phyloP scores from a whole-genome alignment of 1,139 yeast genomes.

The Saccharomyces hybrid region DNA sequence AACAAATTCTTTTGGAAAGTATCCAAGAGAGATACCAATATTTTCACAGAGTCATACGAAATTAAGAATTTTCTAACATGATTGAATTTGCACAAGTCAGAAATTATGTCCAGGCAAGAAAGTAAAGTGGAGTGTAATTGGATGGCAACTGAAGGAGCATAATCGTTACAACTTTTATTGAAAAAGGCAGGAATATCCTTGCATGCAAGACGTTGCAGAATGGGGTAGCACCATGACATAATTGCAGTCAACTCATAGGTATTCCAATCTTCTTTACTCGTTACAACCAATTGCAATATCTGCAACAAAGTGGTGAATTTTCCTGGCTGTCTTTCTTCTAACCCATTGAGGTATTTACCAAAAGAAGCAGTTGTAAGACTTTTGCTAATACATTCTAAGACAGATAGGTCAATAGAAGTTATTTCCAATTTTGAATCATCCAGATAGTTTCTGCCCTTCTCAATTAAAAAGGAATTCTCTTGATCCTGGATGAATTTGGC shows the following conservation, averaged over 20 bases:
- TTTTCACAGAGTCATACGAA: conserved; percentile 44
- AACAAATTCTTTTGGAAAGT: conserved; percentile 43
- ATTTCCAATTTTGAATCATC: neutral
- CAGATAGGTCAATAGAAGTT: conserved; percentile 16
- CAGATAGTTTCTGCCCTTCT: conserved; percentile 5
- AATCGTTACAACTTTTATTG: conserved; percentile 11
- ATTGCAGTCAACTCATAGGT: conserved; percentile 45
- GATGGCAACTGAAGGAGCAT: conserved; percentile 9
- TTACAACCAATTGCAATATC: conserved; percentile 38
- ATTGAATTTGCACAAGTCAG: conserved; percentile 46
- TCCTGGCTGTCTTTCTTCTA: conserved; percentile 16
- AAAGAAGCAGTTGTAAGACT: conserved; percentile 36
- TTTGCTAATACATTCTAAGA: conserved; percentile 17
- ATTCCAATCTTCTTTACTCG: conserved; percentile 49
- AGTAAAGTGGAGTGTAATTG: conserved; percentile 17
- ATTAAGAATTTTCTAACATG: conserved; percentile 46
- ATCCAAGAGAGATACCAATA: conserved; percentile 41
- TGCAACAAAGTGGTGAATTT: conserved; percentile 27
- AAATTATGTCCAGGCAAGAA: conserved; percentile 42
- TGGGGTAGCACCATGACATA: conserved; percentile 47
- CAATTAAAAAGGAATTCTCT: neutral
- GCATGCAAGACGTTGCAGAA: conserved; percentile 30
- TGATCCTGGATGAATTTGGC: conserved; percentile 12
- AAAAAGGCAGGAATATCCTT: conserved; percentile 26
- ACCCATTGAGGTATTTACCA: conserved; percentile 27